Percentiles rank a stretch among this genome's conserved stretches.
phyloP scores from a whole-genome alignment of 805 yeast species.

The Barnettozyma salicaria region DNA sequence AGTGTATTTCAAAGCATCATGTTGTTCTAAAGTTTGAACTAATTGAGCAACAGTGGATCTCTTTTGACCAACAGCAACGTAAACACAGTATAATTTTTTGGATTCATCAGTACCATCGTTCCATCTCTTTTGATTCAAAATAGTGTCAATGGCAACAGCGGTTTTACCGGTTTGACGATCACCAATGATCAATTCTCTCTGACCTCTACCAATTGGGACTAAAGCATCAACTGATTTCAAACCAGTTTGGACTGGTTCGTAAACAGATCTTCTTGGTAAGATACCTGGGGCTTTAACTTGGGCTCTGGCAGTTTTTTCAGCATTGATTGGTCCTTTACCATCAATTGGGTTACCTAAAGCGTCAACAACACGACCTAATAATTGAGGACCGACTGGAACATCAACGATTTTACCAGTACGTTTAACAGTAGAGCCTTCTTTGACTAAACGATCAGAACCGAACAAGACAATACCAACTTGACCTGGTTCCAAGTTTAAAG shows the following conservation, averaged over 20 bases:
- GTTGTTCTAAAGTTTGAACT: conserved; percentile 97
- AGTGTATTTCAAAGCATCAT: conserved; percentile 96
- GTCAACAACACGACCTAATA: conserved; percentile 98
- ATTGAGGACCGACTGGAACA: conserved; percentile 97
- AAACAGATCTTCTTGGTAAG: conserved; percentile 97
- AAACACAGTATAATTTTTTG: conserved; percentile 98
- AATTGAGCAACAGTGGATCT: conserved; percentile 99
- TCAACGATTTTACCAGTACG: conserved; percentile 99
- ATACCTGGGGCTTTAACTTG: conserved; percentile 99
- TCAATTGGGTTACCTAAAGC: conserved; percentile 99
- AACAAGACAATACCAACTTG: conserved; percentile 99
- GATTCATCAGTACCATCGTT: conserved; percentile 90
- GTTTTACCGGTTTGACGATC: conserved; percentile 99
- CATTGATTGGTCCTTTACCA: conserved; percentile 97
- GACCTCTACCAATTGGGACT: conserved; percentile 99
- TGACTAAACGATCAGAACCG: conserved; percentile 98
- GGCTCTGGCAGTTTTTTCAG: conserved; percentile 84
- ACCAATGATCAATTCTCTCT: conserved; percentile 99
- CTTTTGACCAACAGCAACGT: conserved; percentile 99
- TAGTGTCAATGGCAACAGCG: conserved; percentile 97
- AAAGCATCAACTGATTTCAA: conserved; percentile 97
- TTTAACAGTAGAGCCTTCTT: conserved; percentile 99
- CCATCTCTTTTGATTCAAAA: conserved; percentile 99
- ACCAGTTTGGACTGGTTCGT: conserved; percentile 99
- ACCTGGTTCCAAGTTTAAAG: conserved; percentile 99